Percentiles rank a stretch among this genome's conserved stretches.
Conservation (phyloP, 805 yeast genomes). For the Candida sithepensis region DNA sequence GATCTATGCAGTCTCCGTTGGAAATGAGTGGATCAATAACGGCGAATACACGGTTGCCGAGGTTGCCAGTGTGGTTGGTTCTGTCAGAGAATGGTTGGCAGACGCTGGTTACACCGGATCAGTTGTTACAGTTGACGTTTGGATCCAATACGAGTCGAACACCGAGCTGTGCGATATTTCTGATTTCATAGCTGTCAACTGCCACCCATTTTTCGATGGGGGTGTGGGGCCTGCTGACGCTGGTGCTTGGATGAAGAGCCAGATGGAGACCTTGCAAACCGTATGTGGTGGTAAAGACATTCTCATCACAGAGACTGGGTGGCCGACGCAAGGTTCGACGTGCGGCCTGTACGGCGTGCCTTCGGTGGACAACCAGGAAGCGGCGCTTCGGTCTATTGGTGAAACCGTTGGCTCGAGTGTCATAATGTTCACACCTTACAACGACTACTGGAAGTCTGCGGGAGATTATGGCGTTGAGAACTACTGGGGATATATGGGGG, state of each 20-base stretch:
- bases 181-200: constrained; percentile 63
- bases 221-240: constrained; percentile 44
- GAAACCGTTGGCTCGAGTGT: constrained; percentile 43
- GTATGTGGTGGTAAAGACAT: constrained; percentile 50
- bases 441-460: constrained; percentile 60
- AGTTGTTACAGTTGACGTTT: constrained; percentile 63
- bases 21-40: constrained; percentile 60
- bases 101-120: constrained; percentile 50
- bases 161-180: constrained; percentile 50
- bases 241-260: constrained; percentile 49
- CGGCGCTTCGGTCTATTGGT: constrained; percentile 49
- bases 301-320: constrained; percentile 61
- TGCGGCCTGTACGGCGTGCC: constrained; percentile 53
- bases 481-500: constrained; percentile 44
- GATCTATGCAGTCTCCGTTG: constrained; percentile 61
- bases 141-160: constrained; percentile 55
- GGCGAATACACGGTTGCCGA: constrained; percentile 45
- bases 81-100: constrained; percentile 43
- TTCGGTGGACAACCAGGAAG: constrained; percentile 45
- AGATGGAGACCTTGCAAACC: constrained; percentile 40
- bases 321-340: constrained; percentile 61
- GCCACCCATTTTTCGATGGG: constrained; percentile 66
- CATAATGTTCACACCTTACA: constrained; percentile 55
- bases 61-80: constrained; percentile 42
- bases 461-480: constrained; percentile 58